These are phyloP conservation scores for Populus euphratica DNA, from an alignment of 345 rosid genomes.

Conservation along the genomic window DNA sequence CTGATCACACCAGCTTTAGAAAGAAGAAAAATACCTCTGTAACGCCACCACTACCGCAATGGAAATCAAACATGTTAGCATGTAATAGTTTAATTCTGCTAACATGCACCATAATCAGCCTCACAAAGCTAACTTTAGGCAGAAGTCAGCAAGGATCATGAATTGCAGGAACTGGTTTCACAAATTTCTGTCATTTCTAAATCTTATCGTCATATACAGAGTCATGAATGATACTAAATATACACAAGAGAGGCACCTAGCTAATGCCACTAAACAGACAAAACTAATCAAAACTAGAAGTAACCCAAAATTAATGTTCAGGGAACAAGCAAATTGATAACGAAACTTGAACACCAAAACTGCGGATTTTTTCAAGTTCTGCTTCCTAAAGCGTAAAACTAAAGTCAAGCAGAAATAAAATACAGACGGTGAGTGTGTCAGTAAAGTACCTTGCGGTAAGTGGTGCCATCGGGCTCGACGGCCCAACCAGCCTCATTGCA, in stretches of 20 bases:
- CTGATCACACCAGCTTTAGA: not conserved
- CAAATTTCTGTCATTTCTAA: not conserved
- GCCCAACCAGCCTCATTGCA: constrained; percentile 88
- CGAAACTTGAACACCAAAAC: not conserved
- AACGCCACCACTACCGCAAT: not conserved
- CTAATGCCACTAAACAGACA: not conserved
- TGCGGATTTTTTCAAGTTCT: not conserved
- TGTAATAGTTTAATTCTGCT: not conserved
- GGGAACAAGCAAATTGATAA: not conserved
- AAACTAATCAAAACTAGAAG: not conserved
- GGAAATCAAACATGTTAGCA: not conserved
- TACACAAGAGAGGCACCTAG: not conserved
- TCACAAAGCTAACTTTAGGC: not conserved
- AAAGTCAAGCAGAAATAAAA: not conserved
- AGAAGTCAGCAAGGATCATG: not conserved
- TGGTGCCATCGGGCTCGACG: constrained; percentile 81
- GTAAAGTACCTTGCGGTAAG: constrained; percentile 68
- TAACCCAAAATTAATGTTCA: not conserved
- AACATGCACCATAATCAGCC: not conserved
- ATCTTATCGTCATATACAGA: not conserved
- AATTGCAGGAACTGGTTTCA: not conserved
- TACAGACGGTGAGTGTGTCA: not conserved
- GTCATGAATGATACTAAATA: not conserved
- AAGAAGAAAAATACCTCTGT: not conserved
- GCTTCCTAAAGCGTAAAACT: not conserved